phyloP scores from a whole-genome alignment of 202 grass and related monocot species.

The Panicum virgatum region DNA sequence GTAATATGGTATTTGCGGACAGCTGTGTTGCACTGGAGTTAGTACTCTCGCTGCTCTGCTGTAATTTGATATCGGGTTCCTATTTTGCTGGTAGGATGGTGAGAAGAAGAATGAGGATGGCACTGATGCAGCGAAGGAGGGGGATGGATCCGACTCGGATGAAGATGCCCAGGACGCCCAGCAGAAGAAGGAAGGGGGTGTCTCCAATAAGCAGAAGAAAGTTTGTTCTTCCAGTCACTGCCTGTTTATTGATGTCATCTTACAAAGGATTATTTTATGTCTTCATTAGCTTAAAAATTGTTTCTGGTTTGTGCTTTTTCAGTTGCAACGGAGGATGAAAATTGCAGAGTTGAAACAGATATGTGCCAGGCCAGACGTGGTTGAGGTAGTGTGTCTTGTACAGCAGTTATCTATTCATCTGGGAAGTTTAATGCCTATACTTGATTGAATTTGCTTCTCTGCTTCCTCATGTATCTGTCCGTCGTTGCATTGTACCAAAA shows the following conservation, averaged over 20 bases:
- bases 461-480: neutral
- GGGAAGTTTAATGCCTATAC: neutral
- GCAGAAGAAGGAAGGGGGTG: slow-evolving; percentile 76
- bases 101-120: slow-evolving; percentile 64
- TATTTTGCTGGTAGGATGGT: slow-evolving; percentile 36
- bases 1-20: neutral
- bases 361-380: slow-evolving; percentile 73
- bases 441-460: neutral
- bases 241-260: neutral
- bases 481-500: neutral
- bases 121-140: slow-evolving; percentile 53
- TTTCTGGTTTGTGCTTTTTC: neutral
- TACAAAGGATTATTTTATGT: neutral
- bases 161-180: slow-evolving; percentile 66
- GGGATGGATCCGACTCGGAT: slow-evolving; percentile 54
- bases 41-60: neutral
- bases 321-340: slow-evolving; percentile 82
- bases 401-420: neutral
- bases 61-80: neutral
- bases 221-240: slow-evolving; percentile 27
- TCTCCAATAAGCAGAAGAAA: slow-evolving; percentile 46
- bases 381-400: slow-evolving; percentile 47
- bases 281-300: neutral
- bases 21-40: neutral
- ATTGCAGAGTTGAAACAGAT: slow-evolving; percentile 84